phyloP scores from a whole-genome alignment of 306 rosid species.

The Mucuna pruriens region DNA sequence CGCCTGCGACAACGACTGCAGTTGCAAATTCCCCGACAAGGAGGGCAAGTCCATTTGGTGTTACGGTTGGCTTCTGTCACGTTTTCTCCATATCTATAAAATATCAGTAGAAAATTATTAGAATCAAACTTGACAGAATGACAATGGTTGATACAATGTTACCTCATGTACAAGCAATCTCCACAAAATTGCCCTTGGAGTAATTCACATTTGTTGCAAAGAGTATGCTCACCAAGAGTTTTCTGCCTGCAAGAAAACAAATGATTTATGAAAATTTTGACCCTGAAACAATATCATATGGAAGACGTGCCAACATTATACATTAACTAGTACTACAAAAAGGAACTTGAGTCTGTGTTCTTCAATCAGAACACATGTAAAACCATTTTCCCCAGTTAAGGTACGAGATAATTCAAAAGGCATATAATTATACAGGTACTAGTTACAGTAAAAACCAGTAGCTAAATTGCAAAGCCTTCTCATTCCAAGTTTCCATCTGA shows the following conservation, averaged over 20 bases:
- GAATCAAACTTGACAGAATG: neutral
- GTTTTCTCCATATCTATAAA: slow-evolving; percentile 76
- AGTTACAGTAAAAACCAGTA: neutral
- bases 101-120: neutral
- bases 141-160: slow-evolving; percentile 26
- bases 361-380: slow-evolving; percentile 14
- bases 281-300: slow-evolving; percentile 29
- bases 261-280: slow-evolving; percentile 10
- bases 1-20: slow-evolving; percentile 69
- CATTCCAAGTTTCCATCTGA: neutral
- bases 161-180: slow-evolving; percentile 90
- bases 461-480: neutral
- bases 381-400: neutral
- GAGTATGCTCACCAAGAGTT: slow-evolving; percentile 60
- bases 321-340: neutral
- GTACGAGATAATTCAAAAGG: neutral
- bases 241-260: slow-evolving; percentile 62
- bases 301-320: slow-evolving; percentile 1
- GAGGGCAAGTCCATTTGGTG: slow-evolving; percentile 69
- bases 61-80: slow-evolving; percentile 56
- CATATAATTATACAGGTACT: neutral
- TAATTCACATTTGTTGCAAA: slow-evolving; percentile 67
- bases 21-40: slow-evolving; percentile 79
- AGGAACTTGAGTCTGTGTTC: neutral
- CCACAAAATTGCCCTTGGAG: slow-evolving; percentile 74